Percentiles rank a stretch among this genome's conserved stretches.
phyloP scores from a whole-genome alignment of 1,139 yeast genomes.

The Scheffersomyces lignicola region DNA sequence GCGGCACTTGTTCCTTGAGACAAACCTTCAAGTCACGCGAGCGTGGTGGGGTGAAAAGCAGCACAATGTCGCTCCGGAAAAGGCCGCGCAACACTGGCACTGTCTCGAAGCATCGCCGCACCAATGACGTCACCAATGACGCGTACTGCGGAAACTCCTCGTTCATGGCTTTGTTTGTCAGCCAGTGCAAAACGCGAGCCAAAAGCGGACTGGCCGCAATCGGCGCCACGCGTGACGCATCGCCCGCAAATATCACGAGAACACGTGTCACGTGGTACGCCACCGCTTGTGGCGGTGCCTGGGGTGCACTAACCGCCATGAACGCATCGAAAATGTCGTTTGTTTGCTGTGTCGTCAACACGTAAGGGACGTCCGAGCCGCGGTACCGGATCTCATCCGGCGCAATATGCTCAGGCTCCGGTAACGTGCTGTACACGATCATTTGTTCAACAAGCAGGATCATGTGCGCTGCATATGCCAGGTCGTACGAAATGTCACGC shows the following conservation, averaged over 20 bases:
- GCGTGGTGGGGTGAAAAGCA: background rate
- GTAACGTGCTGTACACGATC: conserved; percentile 45
- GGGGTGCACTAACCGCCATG: conserved; percentile 4
- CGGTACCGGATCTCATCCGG: conserved; percentile 15
- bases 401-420: conserved; percentile 22
- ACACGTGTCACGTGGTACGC: conserved; percentile 11
- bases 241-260: background rate
- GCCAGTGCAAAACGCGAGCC: too few species aligned
- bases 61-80: background rate
- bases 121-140: conserved; percentile 30
- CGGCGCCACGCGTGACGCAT: background rate
- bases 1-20: conserved; percentile 54
- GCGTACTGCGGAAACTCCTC: background rate
- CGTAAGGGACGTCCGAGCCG: conserved; percentile 11
- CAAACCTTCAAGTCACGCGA: conserved; percentile 50
- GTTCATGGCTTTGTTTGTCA: too few species aligned
- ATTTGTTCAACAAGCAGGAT: conserved; percentile 52
- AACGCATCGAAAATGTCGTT: conserved; percentile 38
- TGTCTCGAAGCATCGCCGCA: conserved; percentile 73
- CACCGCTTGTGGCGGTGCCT: conserved; percentile 12
- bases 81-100: conserved; percentile 47
- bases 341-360: conserved; percentile 28
- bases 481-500: too few species aligned
- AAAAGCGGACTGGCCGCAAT: too few species aligned
- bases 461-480: too few species aligned